These are phyloP conservation scores for Calamus simplicifolius DNA, from an alignment of 176 grass and related monocot genomes.

Conservation along the genomic window DNA sequence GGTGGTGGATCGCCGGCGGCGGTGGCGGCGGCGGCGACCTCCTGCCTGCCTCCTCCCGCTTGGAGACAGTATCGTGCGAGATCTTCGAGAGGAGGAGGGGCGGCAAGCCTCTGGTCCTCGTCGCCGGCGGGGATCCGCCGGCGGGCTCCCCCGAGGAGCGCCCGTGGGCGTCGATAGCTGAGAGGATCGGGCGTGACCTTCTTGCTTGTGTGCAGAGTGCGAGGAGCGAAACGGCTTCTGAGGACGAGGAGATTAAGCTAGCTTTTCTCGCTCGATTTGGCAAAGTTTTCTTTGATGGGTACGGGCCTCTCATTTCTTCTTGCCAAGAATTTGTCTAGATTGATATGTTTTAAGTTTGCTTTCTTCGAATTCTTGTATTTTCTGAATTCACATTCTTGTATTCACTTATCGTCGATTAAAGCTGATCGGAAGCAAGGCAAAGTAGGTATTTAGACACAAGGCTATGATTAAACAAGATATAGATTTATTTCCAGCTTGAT, in stretches of 20 bases:
- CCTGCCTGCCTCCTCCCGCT: background rate
- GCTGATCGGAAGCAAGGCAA: no score
- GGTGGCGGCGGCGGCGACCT: background rate
- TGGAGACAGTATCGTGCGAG: conserved; percentile 18
- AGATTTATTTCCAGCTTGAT: no score
- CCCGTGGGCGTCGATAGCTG: conserved; percentile 13
- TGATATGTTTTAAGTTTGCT: no score
- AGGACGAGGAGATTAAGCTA: conserved; percentile 6
- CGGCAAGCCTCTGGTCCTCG: conserved; percentile 20
- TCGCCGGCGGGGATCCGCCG: background rate
- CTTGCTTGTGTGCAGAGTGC: background rate
- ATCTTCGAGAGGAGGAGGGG: conserved; percentile 7
- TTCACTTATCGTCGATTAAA: no score
- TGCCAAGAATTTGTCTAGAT: background rate
- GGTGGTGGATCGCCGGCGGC: conserved; percentile 16
- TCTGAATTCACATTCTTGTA: no score
- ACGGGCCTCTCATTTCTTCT: background rate
- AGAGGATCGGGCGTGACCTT: conserved; percentile 17
- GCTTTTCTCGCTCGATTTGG: conserved; percentile 17
- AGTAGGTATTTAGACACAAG: no score
- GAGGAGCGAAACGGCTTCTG: conserved; percentile 14
- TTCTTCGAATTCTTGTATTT: no score
- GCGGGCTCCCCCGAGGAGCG: conserved; percentile 9
- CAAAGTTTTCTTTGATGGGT: conserved; percentile 31
- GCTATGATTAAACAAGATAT: no score